Conservation (phyloP, 192 early-diverging fungal genomes). For the Spizellomyces sp. region DNA sequence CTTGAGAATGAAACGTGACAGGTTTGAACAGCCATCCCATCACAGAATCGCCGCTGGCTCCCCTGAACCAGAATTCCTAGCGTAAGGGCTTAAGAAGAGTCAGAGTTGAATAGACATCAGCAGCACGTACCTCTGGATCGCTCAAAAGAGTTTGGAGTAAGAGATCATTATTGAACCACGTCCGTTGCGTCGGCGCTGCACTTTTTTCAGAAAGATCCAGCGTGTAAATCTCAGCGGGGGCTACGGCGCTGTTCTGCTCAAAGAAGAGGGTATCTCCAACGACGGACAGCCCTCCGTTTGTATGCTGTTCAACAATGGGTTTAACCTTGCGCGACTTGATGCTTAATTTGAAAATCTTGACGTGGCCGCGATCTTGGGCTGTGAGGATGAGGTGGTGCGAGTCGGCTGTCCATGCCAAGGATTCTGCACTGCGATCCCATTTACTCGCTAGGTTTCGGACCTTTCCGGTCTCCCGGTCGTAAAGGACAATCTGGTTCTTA, state of each 20-base stretch:
- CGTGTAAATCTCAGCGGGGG: slow-evolving; percentile 15
- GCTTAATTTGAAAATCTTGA: slow-evolving; percentile 58
- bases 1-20: slow-evolving; percentile 49
- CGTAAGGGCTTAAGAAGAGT: not conserved
- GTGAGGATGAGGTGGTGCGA: slow-evolving; percentile 56
- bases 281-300: slow-evolving; percentile 6
- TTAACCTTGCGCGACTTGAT: slow-evolving; percentile 5
- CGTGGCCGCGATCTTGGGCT: slow-evolving; percentile 68
- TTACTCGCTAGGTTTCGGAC: slow-evolving; percentile 35
- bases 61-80: slow-evolving; percentile 67
- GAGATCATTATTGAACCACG: slow-evolving; percentile 46
- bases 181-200: slow-evolving; percentile 30
- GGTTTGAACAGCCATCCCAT: slow-evolving; percentile 74
- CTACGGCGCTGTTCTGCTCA: slow-evolving; percentile 3
- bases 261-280: slow-evolving; percentile 12
- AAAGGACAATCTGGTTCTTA: slow-evolving; percentile 69
- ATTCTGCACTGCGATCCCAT: slow-evolving; percentile 60
- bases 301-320: slow-evolving; percentile 10
- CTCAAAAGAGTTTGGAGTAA: slow-evolving; percentile 50
- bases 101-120: not conserved
- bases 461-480: slow-evolving; percentile 43
- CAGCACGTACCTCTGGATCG: slow-evolving; percentile 37
- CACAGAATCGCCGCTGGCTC: slow-evolving; percentile 56
- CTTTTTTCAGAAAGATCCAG: slow-evolving; percentile 7
- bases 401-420: slow-evolving; percentile 64